Percentiles rank a stretch among this genome's conserved stretches.
phyloP scores from a whole-genome alignment of 768 basidiomycete species.

The Leccinum truebloodii region DNA sequence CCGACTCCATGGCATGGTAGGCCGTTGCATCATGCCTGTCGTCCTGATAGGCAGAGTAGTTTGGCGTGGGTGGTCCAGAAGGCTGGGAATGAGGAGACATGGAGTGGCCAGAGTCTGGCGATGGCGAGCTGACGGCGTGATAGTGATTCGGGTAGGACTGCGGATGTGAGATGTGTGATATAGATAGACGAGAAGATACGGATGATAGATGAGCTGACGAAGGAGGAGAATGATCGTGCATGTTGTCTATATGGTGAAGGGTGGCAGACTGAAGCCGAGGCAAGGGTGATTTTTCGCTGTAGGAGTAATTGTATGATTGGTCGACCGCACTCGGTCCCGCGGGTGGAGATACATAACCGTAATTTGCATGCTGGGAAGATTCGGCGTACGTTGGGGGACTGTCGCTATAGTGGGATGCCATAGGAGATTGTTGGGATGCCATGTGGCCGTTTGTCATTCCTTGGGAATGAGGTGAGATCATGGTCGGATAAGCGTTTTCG shows the following conservation, averaged over 20 bases:
- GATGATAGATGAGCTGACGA: constrained; percentile 34
- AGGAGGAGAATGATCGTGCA: constrained; percentile 34
- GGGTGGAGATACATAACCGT: constrained; percentile 30
- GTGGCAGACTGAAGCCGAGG: constrained; percentile 33
- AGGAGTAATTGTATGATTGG: constrained; percentile 32
- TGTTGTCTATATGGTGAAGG: constrained; percentile 30
- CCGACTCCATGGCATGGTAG: constrained; percentile 38
- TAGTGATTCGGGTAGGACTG: constrained; percentile 43
- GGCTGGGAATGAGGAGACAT: constrained; percentile 38
- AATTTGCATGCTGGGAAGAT: constrained; percentile 33
- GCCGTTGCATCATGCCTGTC: constrained; percentile 41
- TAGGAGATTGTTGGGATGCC: constrained; percentile 30
- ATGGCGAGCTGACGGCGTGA: constrained; percentile 42
- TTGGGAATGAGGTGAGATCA: constrained; percentile 36
- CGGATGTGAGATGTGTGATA: constrained; percentile 60
- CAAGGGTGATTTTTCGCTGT: constrained; percentile 31
- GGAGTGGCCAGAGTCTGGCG: constrained; percentile 54
- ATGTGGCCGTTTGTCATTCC: constrained; percentile 39
- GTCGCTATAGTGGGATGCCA: constrained; percentile 32
- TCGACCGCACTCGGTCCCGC: constrained; percentile 27
- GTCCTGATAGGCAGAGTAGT: constrained; percentile 48
- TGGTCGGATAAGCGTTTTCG: constrained; percentile 42
- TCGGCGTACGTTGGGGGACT: constrained; percentile 33
- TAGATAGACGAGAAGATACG: constrained; percentile 55
- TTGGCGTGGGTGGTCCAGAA: constrained; percentile 35